phyloP scores from a whole-genome alignment of 148 eudicot genomes.

The Euryodendron excelsum region DNA sequence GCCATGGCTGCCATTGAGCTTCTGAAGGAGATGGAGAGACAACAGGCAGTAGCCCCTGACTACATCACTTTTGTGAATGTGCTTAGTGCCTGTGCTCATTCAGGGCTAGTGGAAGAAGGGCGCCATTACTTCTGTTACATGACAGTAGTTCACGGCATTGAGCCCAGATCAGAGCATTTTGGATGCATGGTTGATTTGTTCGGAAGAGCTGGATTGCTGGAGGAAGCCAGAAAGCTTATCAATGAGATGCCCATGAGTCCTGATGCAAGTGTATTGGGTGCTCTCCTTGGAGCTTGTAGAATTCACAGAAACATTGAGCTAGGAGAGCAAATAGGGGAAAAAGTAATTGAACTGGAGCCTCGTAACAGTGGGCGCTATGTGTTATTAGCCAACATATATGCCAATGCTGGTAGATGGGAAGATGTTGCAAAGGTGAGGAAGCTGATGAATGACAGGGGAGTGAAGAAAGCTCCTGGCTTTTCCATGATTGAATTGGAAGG shows the following conservation, averaged over 20 bases:
- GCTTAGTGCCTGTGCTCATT: conserved; percentile 71
- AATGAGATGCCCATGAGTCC: conserved; percentile 58
- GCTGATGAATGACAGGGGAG: conserved; percentile 64
- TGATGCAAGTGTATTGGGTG: conserved; percentile 66
- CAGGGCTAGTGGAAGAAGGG: conserved; percentile 60
- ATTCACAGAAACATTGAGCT: conserved; percentile 54
- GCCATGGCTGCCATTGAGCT: conserved; percentile 61
- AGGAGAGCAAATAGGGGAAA: conserved; percentile 56
- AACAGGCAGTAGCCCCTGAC: conserved; percentile 39
- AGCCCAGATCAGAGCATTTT: conserved; percentile 58
- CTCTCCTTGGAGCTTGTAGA: conserved; percentile 72
- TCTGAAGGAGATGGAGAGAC: conserved; percentile 54
- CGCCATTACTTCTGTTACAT: conserved; percentile 50
- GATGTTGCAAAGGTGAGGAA: conserved; percentile 61
- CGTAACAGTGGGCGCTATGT: conserved; percentile 70
- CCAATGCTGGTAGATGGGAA: conserved; percentile 57
- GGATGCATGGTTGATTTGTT: conserved; percentile 77
- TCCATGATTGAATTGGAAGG: conserved; percentile 62
- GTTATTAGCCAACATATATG: conserved; percentile 60
- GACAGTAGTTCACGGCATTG: conserved; percentile 45
- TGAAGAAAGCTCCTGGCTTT: conserved; percentile 54
- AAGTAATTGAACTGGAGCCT: conserved; percentile 57
- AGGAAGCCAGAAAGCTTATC: conserved; percentile 52
- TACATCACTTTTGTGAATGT: conserved; percentile 61
- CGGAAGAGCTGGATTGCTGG: conserved; percentile 61